A percentile compares a stretch with the other conserved stretches of the same genome.
phyloP scores from a whole-genome alignment of 495 filamentous ascomycete species.

The Penicillium silybi region DNA sequence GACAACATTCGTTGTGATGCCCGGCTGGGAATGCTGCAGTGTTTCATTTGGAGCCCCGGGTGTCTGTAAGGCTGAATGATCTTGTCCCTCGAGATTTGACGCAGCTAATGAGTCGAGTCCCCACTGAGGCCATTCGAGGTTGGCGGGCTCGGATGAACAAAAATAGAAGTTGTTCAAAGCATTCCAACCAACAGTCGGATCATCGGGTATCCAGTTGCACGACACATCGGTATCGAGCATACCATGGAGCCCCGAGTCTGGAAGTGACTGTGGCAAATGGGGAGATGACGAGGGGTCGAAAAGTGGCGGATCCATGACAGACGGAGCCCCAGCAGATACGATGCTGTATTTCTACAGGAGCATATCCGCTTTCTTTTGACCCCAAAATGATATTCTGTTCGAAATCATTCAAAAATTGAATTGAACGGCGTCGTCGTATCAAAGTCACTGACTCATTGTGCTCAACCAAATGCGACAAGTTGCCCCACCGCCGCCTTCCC shows the following conservation, averaged over 20 bases:
- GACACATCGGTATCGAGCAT: conserved; percentile 2
- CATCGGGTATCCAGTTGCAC: conserved; percentile 1
- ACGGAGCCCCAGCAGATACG: neutral
- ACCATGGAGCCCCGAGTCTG: conserved; percentile 7
- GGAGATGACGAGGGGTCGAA: conserved; percentile 2
- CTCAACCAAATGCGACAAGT: neutral
- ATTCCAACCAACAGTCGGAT: neutral
- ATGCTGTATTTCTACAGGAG: neutral
- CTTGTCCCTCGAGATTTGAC: neutral
- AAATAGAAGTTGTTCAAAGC: conserved; percentile 17
- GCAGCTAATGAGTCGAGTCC: neutral
- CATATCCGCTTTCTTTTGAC: neutral
- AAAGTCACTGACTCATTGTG: conserved; percentile 1
- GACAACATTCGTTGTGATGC: neutral
- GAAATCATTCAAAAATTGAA: neutral
- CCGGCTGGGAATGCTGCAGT: neutral
- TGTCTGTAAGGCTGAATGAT: neutral
- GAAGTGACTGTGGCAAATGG: conserved; percentile 9
- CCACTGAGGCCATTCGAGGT: conserved; percentile 12
- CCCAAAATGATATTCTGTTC: neutral
- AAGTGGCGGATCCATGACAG: conserved; percentile 7
- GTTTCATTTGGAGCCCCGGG: neutral
- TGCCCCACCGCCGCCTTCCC: neutral
- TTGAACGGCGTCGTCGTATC: neutral
- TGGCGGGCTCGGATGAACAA: conserved; percentile 9